Evolutionary conservation across 129 eudicot genomes (phyloP), one percentile per base, ranked within the genome.

Genomic region (Artemisia annua): DNA sequence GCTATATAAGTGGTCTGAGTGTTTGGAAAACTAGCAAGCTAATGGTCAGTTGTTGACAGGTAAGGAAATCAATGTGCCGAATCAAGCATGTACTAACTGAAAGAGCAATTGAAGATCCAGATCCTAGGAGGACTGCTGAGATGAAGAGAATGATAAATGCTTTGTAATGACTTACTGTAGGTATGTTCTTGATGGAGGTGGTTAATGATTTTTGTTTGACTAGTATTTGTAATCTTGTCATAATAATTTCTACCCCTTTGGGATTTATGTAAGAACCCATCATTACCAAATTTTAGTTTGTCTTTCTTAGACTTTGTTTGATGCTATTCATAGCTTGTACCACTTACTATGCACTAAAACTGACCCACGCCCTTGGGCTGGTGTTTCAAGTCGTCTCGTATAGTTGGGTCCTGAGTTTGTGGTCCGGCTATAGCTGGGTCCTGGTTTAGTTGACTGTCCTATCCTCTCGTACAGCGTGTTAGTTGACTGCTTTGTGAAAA

Each of bases 31-130:
- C 52, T 70, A 63, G 65, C 50, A 59, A 78, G 59, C 28, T 20
- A 70, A 63, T 70, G 56, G 62, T 63, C 57, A 17, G 71, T 71
- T 61, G 48, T 15, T 61, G 77, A 72, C 83, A 87, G 96, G 96
- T 92, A 61, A 78, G 95, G 72, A 92, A 89, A 79, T 89, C 98
- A 43, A 92, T 89, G 95, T 83, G 96, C 62, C 85, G 94, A 56
- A 92, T 89, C 80, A 92, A 92, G 77, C 96, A 92, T 70, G 98
- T 92, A 9, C 87, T 92, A 6, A 89, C 96, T 7, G 96, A 89
- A 78, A 87, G 98, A 84, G 96, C 95, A 32, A 92, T 92, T 53
- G 98, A 87, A 20, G 96, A 92, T 76, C 85, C 87, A 50, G 84
- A 81, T 81, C 78, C 84, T 5, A 57, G 84, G 54, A 75, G 81